Base-by-base conservation (phyloP, 768 basidiomycete species). In the Serendipita sp. region DNA sequence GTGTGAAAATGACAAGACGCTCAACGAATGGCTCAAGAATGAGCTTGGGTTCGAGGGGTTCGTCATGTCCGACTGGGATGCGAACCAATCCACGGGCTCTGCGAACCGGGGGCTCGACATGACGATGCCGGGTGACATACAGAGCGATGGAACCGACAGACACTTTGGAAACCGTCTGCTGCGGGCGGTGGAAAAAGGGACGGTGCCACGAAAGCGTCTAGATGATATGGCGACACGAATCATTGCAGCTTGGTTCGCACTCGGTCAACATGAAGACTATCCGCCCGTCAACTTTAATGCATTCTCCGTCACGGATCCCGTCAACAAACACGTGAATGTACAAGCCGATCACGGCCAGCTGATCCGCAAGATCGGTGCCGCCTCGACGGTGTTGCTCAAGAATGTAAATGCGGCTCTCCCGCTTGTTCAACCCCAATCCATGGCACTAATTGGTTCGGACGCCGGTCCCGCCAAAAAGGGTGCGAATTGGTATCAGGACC, bases 1-100 rank as follows among this genome's bases (percentile, higher is more conserved):
- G 0, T 89, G 87, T 71, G 82, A 88, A 69, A 86, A 87, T 67
- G 77, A 82, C 71, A 81, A 81, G 65, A 75, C 81, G 53, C 68
- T 88, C 70, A 88, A 88, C 70, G 80, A 82, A 62, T 76, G 90
- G n/a, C 74, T 90, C 63, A 90, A 90, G 74, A 74, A 77, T 51
- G 84, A 90, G 71, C 80, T 78, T 61, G 86, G 83, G 9, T 90
- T 89, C 76, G 85, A 85, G 73, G 88, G 87, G 42, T 86, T 78
- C 69, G 78, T 89, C 60, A 81, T 86, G 82, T 83, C 83, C 13
- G 88, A 89, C 71, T 89, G 87, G 86, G 67, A 70, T 51, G 86
- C 84, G 3, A 81, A 80, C 28, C 75, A 78, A 64, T 83, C 82
- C 2, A 87, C 85, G 0, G 75, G 83, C 44, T 77, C 79, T 26